phyloP scores from a whole-genome alignment of 768 basidiomycete genomes.

The Boletus subparvulus region DNA sequence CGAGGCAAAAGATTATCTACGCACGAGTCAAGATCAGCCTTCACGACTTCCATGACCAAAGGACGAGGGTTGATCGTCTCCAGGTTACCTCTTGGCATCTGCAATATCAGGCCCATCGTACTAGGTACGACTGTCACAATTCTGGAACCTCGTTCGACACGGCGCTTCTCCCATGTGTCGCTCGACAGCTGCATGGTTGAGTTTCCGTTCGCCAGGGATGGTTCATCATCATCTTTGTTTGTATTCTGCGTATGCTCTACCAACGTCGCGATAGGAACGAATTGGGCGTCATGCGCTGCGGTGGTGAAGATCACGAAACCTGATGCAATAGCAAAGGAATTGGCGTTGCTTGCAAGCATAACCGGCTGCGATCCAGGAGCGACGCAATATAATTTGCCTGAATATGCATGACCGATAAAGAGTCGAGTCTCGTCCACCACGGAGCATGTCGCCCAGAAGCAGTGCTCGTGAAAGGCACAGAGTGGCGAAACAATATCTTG shows the following conservation, averaged over 20 bases:
- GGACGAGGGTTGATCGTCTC: slow-evolving; percentile 95
- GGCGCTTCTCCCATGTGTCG: slow-evolving; percentile 63
- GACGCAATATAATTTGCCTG: slow-evolving; percentile 63
- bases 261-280: slow-evolving; percentile 46
- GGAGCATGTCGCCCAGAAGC: slow-evolving; percentile 43
- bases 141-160: slow-evolving; percentile 85
- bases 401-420: slow-evolving; percentile 63
- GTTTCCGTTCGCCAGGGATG: slow-evolving; percentile 29
- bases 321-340: slow-evolving; percentile 72
- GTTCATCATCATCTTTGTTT: slow-evolving; percentile 5
- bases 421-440: slow-evolving; percentile 25
- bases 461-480: slow-evolving; percentile 59
- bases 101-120: slow-evolving; percentile 85
- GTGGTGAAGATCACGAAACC: slow-evolving; percentile 86
- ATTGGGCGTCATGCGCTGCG: slow-evolving; percentile 75
- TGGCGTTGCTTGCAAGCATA: slow-evolving; percentile 52
- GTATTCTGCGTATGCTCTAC: slow-evolving; percentile 17
- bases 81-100: slow-evolving; percentile 97
- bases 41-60: slow-evolving; percentile 83
- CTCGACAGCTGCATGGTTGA: slow-evolving; percentile 4
- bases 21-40: slow-evolving; percentile 67
- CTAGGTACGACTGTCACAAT: slow-evolving; percentile 89
- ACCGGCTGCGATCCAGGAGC: slow-evolving; percentile 27
- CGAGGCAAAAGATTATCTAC: not conserved
- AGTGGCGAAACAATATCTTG: slow-evolving; percentile 24